Evolutionary conservation across 148 eudicot species (phyloP), one percentile per base, ranked within the genome.

Genomic region (Rhododendron henanense): DNA sequence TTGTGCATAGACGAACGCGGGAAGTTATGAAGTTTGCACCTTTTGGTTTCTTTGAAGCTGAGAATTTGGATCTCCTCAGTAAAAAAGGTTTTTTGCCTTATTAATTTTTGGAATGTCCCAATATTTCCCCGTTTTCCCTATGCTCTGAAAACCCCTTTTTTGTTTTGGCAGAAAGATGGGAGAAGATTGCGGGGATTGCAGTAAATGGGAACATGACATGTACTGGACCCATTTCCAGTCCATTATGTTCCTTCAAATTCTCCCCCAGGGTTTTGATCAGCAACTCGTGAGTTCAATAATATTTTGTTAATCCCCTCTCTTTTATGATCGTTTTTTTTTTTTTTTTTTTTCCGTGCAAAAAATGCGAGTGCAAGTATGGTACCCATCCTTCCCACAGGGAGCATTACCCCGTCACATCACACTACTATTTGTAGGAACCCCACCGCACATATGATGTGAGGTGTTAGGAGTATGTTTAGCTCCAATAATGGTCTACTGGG

Each of bases 151-250:
- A 65, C 59, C 78, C 78, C 16, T 44, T 47, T 1, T 9, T 69
- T 69, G 75, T 69, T 69, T 69, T 69, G 18, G 18, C 23, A 25
- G 81, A 78, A 87, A 81, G 21, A 89, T 89, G 93, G 81, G 81
- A 35, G 91, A 87, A 63, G 84, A 87, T 37, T 90, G 93, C 61
- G 35, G 63, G 18, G 87, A 90, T 74, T 91, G 92, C 86, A 83
- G 76, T 16, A 85, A 69, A 35, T 86, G 90, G 84, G 92, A 89
- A 69, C 73, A 93, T 33, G 83, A 87, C 33, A 89, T 91, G 48
- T 91, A 91, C 82, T 93, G 95, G 92, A 87, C 79, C 25, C 92
- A 88, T 48, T 93, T 93, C 59, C 79, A 85, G 31, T 83, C 87
- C 84, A 75, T 86, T 82, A 90, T 87, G 48, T 93, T 93, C 90